Evolutionary conservation across 768 basidiomycete genomes (phyloP).

Genomic region (Termitomyces heimii): DNA sequence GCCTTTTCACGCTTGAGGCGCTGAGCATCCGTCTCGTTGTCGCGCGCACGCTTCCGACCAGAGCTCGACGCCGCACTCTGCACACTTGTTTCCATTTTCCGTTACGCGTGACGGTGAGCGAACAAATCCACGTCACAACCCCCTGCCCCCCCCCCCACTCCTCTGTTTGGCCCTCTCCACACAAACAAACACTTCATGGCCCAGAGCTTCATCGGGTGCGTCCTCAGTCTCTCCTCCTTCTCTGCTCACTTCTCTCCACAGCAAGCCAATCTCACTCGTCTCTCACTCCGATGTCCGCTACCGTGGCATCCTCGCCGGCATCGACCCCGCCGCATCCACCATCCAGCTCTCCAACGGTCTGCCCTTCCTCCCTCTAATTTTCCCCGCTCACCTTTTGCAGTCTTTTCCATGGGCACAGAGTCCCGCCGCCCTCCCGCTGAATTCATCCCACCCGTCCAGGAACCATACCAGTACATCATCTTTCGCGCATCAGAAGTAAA

Average conservation of each 20-base stretch:
- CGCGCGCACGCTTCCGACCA: slow-evolving; percentile 50
- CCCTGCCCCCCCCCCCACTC: too few relatives aligned
- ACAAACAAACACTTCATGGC: too few relatives aligned
- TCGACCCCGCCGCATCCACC: slow-evolving; percentile 80
- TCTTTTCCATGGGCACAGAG: slow-evolving; percentile 89
- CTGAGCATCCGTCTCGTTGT: slow-evolving; percentile 71
- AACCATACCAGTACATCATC: slow-evolving; percentile 86
- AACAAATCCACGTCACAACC: too few relatives aligned
- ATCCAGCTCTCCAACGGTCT: slow-evolving; percentile 85
- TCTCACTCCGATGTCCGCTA: slow-evolving; percentile 75
- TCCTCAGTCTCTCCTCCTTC: background rate
- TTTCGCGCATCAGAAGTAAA: slow-evolving; percentile 90
- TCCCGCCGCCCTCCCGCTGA: slow-evolving; percentile 68
- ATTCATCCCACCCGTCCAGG: slow-evolving; percentile 78
- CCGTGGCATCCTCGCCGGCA: slow-evolving; percentile 80
- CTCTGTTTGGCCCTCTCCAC: too few relatives aligned
- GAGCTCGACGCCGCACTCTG: slow-evolving; percentile 16
- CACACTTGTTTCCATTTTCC: slow-evolving; percentile 16
- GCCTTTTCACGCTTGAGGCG: slow-evolving; percentile 81
- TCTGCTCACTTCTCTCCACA: slow-evolving; percentile 19
- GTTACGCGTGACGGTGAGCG: slow-evolving; percentile 21
- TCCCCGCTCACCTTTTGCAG: slow-evolving; percentile 22
- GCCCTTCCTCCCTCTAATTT: slow-evolving; percentile 2
- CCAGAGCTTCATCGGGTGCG: slow-evolving; percentile 71
- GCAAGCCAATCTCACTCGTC: slow-evolving; percentile 77